A percentile compares a stretch with the other conserved stretches of the same genome.
These are phyloP conservation scores for Boletellus deceptivus DNA, from an alignment of 1,284 basidiomycete genomes.

Conservation along the genomic window DNA sequence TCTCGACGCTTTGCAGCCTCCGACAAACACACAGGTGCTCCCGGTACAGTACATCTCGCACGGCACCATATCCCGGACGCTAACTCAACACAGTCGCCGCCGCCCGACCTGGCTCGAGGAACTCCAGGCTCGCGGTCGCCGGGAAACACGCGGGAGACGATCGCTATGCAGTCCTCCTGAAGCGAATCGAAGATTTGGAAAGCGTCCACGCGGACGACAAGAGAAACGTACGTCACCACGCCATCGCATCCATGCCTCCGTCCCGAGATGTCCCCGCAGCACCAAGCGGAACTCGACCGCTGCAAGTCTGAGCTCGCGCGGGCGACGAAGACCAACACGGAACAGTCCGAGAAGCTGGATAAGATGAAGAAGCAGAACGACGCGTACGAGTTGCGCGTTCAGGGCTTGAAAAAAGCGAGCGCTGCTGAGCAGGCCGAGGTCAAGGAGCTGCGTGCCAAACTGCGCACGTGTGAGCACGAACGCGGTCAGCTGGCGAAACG, in stretches of 20 bases:
- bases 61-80: background rate
- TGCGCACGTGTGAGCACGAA: conserved; percentile 61
- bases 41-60: conserved; percentile 34
- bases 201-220: conserved; percentile 62
- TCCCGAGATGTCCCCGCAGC: conserved; percentile 39
- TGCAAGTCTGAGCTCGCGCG: conserved; percentile 55
- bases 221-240: conserved; percentile 47
- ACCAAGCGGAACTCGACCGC: conserved; percentile 56
- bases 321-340: conserved; percentile 46
- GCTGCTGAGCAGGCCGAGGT: conserved; percentile 55
- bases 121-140: conserved; percentile 5
- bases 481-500: conserved; percentile 49
- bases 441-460: conserved; percentile 58
- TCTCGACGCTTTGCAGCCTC: conserved; percentile 17
- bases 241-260: background rate
- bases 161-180: conserved; percentile 53
- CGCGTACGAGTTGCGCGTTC: conserved; percentile 49
- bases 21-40: conserved; percentile 39
- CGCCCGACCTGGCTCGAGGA: conserved; percentile 10
- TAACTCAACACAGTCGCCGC: conserved; percentile 30
- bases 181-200: conserved; percentile 68
- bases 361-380: conserved; percentile 64
- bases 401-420: conserved; percentile 56
- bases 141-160: conserved; percentile 34
- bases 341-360: conserved; percentile 55